These are phyloP conservation scores for Raphanus hybrid DNA, from an alignment of 441 rosid genomes.

Conservation along the genomic window DNA sequence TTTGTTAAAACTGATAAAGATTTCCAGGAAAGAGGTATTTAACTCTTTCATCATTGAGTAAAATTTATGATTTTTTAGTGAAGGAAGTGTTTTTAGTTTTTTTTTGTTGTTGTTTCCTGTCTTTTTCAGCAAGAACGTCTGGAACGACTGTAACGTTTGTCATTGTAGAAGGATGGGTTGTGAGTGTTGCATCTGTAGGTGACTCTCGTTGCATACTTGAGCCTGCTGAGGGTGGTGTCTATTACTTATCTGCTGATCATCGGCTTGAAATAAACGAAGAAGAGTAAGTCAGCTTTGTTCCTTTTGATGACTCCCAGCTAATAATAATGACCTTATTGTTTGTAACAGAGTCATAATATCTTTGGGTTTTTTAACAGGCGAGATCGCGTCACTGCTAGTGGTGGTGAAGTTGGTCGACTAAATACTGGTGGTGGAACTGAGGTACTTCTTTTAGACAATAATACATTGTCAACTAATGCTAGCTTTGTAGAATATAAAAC, in stretches of 20 bases:
- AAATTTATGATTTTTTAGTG: constrained; percentile 4
- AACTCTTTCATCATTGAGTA: background rate
- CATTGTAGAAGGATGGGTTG: constrained; percentile 88
- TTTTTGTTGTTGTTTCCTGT: constrained; percentile 19
- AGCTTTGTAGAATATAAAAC: constrained; percentile 3
- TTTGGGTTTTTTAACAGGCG: constrained; percentile 56
- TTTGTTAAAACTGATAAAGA: constrained; percentile 99
- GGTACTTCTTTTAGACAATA: constrained; percentile 54
- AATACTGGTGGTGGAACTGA: constrained; percentile 98
- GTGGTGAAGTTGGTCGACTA: constrained; percentile 98
- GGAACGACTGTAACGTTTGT: constrained; percentile 97
- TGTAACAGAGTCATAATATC: constrained; percentile 16
- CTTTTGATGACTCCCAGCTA: constrained; percentile 12
- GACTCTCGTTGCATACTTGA: constrained; percentile 98
- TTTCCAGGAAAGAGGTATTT: constrained; percentile 78
- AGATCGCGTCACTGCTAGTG: constrained; percentile 94
- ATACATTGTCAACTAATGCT: constrained; percentile 8
- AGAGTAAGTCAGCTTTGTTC: constrained; percentile 64
- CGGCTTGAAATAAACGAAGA: constrained; percentile 91
- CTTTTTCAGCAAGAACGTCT: constrained; percentile 74
- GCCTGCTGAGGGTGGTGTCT: constrained; percentile 90
- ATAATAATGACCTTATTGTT: background rate
- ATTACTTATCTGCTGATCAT: constrained; percentile 93
- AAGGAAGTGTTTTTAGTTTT: background rate
- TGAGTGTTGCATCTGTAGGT: constrained; percentile 98